Evolutionary conservation across 2,329 filamentous ascomycete genomes (phyloP), one percentile per base, ranked within the genome.

Genomic region (Alternaria sp.): DNA sequence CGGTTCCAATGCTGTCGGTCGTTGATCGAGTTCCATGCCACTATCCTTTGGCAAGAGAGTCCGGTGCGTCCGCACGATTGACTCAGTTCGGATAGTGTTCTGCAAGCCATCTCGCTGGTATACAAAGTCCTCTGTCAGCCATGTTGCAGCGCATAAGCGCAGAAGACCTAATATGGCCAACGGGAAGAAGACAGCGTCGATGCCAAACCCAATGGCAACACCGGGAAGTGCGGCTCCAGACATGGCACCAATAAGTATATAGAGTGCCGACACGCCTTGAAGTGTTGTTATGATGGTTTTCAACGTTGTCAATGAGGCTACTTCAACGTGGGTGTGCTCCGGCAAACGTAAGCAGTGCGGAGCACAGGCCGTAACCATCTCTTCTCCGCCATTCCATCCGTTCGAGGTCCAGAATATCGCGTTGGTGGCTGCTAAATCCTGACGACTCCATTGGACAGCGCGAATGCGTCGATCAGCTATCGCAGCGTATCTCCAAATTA

Each of bases 401-500:
- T 68, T 52, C 7, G 57, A 52, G 0, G 74, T 78, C 79, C 78
- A 81, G 61, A 81, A 79, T 10, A 77, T 56, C 1, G 77, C 74
- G 58, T 80, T 80, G 44, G 55, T 74, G 5, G 78, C 74, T 4
- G 76, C 76, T 52, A 80, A 61, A 23, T 77, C 71, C 7, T 52
- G 26, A 1, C 47, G 40, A 32, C 55, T 71, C 80, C 79, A 81
- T 1, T 46, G 23, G 2, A 57, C 70, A 3, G 76, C 68, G 9
- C 78, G 69, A 10, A 79, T 63, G 11, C 79, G 74, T 4, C 79
- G 70, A 57, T 80, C 79, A 0, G 70, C 45, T 49, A 81, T 79
- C 17, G 73, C 73, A 9, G 73, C 73, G 59, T 82, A 81, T 1
- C 77, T 74, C 75, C 78, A 81, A 15, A 80, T 32, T 11, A 81